Base-by-base conservation (phyloP, 768 basidiomycete genomes). In the Serendipita vermifera region DNA sequence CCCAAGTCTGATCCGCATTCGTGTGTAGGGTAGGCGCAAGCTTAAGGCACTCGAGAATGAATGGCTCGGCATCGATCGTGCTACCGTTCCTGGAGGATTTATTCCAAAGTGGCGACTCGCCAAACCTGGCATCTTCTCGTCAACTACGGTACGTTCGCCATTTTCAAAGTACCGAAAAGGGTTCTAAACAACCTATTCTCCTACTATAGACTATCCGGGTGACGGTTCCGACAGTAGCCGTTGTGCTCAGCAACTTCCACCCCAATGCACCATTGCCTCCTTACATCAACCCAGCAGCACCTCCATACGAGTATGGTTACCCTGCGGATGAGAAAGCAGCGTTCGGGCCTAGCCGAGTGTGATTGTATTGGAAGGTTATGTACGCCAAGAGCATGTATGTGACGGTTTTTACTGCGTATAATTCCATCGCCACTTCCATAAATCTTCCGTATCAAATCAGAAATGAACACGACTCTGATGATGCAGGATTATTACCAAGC, bases 291-390 rank as follows among this genome's bases (percentile, higher is more conserved):
- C n/a, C n/a, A n/a, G 22, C 46, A n/a, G 22, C 46, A 4, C 22
- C 22, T 11, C 46, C 26, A n/a, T 51, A 51, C 24, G 46, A 31
- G 26, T 51, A 51, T n/a, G 32, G 24, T n/a, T 51, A 51, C 46
- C 46, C 46, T 15, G 24, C 46, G 32, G 46, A 51, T n/a, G 46
- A 51, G 27, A 51, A 51, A n/a, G 29, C 46, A 5, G 46, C 46
- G 32, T n/a, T n/a, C n/a, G 15, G 20, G 9, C 22, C 46, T 51
- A 31, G n/a, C 9, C 22, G 15, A 29, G 46, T 27, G 46, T 7
- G 46, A 29, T 15, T 22, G 46, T 51, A 31, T 24, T n/a, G 35
- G 35, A 9, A n/a, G n/a, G 35, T n/a, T 36, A 9, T 36, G 35
- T n/a, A n/a, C 9, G 35, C 35, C 9, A 36, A 9, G 35, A n/a